These are phyloP conservation scores for Boletus rufocinnamomeus DNA, from an alignment of 768 basidiomycete species.

Conservation along the genomic window DNA sequence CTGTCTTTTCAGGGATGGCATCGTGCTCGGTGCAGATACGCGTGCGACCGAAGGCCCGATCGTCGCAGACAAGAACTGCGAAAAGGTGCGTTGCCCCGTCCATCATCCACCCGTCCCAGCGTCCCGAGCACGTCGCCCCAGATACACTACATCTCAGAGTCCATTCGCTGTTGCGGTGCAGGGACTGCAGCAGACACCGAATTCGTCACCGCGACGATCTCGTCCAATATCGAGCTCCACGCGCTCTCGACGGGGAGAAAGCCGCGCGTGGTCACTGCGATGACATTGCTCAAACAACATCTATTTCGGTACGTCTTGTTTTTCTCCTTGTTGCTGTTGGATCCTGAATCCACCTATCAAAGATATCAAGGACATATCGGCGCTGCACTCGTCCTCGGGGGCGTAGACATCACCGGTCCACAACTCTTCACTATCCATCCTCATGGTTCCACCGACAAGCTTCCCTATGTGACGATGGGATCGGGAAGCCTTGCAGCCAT, in stretches of 20 bases:
- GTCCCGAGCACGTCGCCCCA: constrained; percentile 32
- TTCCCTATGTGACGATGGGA: constrained; percentile 99
- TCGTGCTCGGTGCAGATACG: constrained; percentile 95
- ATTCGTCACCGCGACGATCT: constrained; percentile 91
- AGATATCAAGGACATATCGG: constrained; percentile 95
- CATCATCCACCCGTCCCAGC: not conserved
- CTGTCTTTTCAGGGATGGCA: constrained; percentile 88
- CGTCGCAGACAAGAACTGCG: constrained; percentile 99
- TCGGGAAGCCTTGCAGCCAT: constrained; percentile 96
- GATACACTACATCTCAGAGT: constrained; percentile 97
- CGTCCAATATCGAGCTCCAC: constrained; percentile 94
- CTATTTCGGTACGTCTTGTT: constrained; percentile 68
- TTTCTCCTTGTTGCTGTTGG: not conserved
- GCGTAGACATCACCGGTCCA: constrained; percentile 91
- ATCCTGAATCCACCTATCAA: not conserved
- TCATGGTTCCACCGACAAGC: constrained; percentile 97
- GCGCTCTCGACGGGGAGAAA: constrained; percentile 87
- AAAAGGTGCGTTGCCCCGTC: constrained; percentile 68
- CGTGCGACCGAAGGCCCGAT: constrained; percentile 93
- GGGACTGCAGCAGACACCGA: constrained; percentile 99
- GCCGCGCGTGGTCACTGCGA: constrained; percentile 93
- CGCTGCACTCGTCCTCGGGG: constrained; percentile 94
- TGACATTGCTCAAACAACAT: constrained; percentile 99
- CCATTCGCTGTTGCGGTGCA: constrained; percentile 96
- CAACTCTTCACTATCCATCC: constrained; percentile 96